Percentiles rank a stretch among this genome's conserved stretches.
These are phyloP conservation scores for Echria macrotheca DNA, from an alignment of 495 filamentous ascomycete genomes.

Conservation along the genomic window DNA sequence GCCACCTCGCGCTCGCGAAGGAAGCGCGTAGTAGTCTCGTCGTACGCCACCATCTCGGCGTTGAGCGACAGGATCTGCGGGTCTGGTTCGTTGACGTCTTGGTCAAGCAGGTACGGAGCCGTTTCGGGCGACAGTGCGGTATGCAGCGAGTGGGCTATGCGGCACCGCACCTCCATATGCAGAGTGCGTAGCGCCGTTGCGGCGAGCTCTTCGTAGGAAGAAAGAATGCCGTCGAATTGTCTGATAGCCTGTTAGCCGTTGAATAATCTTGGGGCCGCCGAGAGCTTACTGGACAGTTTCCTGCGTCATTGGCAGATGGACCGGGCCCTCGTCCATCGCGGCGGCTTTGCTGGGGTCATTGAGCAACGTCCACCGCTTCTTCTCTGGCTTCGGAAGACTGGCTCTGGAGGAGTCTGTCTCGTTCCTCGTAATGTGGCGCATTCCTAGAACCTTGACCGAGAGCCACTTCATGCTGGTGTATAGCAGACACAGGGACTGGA, in stretches of 20 bases:
- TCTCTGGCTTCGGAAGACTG: constrained; percentile 41
- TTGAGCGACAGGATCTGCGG: constrained; percentile 72
- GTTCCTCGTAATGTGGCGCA: constrained; percentile 66
- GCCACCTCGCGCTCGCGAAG: constrained; percentile 57
- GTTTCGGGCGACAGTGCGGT: constrained; percentile 50
- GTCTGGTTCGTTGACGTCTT: constrained; percentile 73
- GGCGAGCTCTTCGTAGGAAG: constrained; percentile 72
- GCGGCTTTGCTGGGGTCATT: constrained; percentile 49
- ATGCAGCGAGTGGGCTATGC: constrained; percentile 63
- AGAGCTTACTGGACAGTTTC: constrained; percentile 66
- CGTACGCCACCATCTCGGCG: constrained; percentile 72
- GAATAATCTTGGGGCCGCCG: background rate
- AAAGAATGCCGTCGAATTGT: constrained; percentile 81
- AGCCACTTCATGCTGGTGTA: constrained; percentile 99
- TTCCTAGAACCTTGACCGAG: constrained; percentile 64
- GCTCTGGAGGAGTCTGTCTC: constrained; percentile 48
- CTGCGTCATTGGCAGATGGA: constrained; percentile 84
- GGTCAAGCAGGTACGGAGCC: constrained; percentile 65
- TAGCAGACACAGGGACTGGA: constrained; percentile 76
- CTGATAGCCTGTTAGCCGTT: constrained; percentile 32
- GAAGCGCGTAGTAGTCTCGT: constrained; percentile 69
- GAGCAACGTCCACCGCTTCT: constrained; percentile 78
- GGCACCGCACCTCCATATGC: constrained; percentile 80
- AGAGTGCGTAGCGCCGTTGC: constrained; percentile 72
- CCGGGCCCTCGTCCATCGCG: constrained; percentile 44